Evolutionary conservation across 768 basidiomycete genomes (phyloP), one percentile per base, ranked within the genome.

Genomic region (Naganishia onofrii): DNA sequence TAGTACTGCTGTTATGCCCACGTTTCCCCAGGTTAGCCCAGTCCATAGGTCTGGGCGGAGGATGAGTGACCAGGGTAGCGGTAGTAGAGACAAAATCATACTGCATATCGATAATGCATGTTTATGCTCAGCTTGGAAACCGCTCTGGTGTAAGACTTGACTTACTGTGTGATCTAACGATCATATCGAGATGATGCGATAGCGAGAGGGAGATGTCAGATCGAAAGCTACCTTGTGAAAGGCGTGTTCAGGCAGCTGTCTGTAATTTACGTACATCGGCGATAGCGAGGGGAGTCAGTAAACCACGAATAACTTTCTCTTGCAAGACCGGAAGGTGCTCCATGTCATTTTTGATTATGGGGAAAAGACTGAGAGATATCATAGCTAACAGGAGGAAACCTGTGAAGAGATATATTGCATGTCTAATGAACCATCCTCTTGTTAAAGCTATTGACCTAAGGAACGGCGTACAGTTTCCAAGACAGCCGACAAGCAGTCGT

Each of bases 371-470:
- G n/a, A 54, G 51, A 21, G 65, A 66, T 65, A 75, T 74, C 8
- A 76, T 46, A 10, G 79, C 78, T 2, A 81, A 67, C 3, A 79
- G 73, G 46, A 78, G 69, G 70, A 78, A 78, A 67, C 77, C 80
- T 79, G 53, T 7, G 10, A 21, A 15, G 21, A 17, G 17, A 13
- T 13, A 36, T 19, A 6, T 53, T 19, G 57, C 26, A 21, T 28
- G 2, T 10, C 36, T 8, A 29, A 36, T 17, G 4, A 26, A 12
- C 42, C 42, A 15, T 23, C n/a, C n/a, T 17, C 26, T 53, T n/a
- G 5, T 36, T 8, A 42, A 19, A 12, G 51, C 32, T 5, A 17
- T 60, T 28, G 26, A 46, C 48, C 36, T 58, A 42, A 46, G 26
- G 28, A 21, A 48, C 15, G n/a, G 73, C 77, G 42, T 55, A 79